These are phyloP conservation scores for Fonsecaea monophora DNA, from an alignment of 2,329 filamentous ascomycete species.

Conservation along the genomic window DNA sequence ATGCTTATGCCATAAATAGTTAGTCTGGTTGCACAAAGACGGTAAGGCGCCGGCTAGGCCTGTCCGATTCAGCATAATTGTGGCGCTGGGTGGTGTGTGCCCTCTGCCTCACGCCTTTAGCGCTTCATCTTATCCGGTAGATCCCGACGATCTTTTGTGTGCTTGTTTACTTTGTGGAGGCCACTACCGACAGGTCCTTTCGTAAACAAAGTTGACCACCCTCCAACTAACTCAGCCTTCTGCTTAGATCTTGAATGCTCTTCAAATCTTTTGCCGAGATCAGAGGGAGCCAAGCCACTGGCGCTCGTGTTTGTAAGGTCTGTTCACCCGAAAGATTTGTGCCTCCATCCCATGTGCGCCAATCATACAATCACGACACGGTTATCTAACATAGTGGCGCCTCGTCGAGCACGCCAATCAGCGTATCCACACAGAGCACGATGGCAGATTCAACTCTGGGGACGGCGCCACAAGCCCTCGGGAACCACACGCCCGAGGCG, in stretches of 20 bases:
- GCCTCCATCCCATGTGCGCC: neutral
- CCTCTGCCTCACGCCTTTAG: conserved; percentile 6
- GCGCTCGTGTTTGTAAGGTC: neutral
- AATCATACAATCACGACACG: neutral
- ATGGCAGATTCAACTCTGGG: neutral
- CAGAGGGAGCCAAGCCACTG: neutral
- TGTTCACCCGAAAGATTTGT: neutral
- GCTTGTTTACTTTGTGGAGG: neutral
- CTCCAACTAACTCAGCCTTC: neutral
- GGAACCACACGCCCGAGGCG: neutral
- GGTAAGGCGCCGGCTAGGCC: conserved; percentile 1
- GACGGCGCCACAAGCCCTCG: neutral
- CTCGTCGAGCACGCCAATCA: neutral
- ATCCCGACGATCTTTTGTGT: neutral
- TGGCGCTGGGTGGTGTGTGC: neutral
- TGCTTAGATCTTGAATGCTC: neutral
- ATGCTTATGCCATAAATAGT: neutral
- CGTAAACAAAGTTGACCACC: neutral
- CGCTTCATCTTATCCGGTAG: conserved; percentile 3
- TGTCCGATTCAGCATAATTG: conserved; percentile 3
- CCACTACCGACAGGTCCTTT: neutral
- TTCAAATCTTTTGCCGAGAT: neutral
- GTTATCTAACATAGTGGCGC: neutral
- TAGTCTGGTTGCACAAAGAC: neutral
- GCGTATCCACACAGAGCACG: neutral